These are phyloP conservation scores for Metschnikowia matae DNA, from an alignment of 805 yeast genomes.

Conservation along the genomic window DNA sequence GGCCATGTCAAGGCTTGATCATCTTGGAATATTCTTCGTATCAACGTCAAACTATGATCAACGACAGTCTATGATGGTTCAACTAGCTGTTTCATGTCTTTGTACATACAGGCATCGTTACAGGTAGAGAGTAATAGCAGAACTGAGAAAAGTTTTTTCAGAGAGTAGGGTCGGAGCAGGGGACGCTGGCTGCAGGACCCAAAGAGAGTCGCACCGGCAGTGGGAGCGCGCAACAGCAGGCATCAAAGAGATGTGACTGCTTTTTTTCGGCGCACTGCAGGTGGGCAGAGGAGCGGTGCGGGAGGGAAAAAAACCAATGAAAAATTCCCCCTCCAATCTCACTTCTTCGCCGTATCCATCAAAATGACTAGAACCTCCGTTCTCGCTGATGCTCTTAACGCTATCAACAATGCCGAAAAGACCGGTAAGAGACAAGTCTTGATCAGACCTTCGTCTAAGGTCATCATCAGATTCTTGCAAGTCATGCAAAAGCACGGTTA, in stretches of 20 bases:
- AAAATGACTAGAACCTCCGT: constrained; percentile 95
- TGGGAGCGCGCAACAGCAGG: not conserved
- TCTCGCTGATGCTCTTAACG: constrained; percentile 96
- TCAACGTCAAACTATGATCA: not conserved
- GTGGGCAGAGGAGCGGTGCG: not conserved
- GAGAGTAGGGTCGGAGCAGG: constrained; percentile 6
- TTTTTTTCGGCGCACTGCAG: constrained; percentile 6
- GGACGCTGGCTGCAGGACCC: constrained; percentile 5
- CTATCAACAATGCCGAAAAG: constrained; percentile 98
- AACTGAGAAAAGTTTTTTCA: constrained; percentile 16
- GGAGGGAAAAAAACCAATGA: constrained; percentile 2
- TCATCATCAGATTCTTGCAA: constrained; percentile 91
- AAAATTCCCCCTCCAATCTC: constrained; percentile 1
- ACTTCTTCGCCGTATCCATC: constrained; percentile 5
- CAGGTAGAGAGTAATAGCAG: constrained; percentile 10
- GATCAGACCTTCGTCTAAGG: constrained; percentile 98
- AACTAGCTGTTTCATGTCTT: not conserved
- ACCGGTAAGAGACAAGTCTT: constrained; percentile 98
- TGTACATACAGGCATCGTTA: constrained; percentile 43
- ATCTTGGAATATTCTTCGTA: not conserved
- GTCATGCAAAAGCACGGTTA: constrained; percentile 88
- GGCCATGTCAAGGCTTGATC: too few relatives aligned
- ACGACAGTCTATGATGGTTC: too few relatives aligned
- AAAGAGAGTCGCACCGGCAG: not conserved
- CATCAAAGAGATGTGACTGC: constrained; percentile 14